phyloP scores from a whole-genome alignment of 371 early-diverging fungal genomes.

The Gilbertella persicaria region DNA sequence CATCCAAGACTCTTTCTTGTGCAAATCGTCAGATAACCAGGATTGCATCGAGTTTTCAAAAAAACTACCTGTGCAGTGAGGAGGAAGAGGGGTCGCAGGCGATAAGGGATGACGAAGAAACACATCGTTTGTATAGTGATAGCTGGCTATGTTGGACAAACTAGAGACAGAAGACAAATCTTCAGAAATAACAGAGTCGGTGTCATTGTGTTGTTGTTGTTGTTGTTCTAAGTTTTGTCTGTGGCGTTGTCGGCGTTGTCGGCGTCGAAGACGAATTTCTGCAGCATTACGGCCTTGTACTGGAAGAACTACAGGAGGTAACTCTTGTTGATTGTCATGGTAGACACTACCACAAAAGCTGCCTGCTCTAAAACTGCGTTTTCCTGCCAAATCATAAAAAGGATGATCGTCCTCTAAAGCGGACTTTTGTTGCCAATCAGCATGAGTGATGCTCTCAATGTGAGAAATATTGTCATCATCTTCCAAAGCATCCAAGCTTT shows the following conservation, averaged over 20 bases:
- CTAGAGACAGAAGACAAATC: slow-evolving; percentile 15
- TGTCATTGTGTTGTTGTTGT: not conserved
- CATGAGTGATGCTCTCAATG: slow-evolving; percentile 7
- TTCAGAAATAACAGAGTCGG: slow-evolving; percentile 12
- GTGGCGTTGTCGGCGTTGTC: slow-evolving; percentile 16
- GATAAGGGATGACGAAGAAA: slow-evolving; percentile 28
- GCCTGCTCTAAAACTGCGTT: slow-evolving; percentile 21
- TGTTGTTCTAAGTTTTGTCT: slow-evolving; percentile 13
- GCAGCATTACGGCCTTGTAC: not conserved
- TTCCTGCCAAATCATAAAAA: slow-evolving; percentile 28
- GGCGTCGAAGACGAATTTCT: slow-evolving; percentile 17
- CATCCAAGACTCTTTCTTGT: not conserved
- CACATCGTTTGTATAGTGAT: slow-evolving; percentile 1
- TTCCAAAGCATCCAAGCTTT: slow-evolving; percentile 1
- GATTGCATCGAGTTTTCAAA: slow-evolving; percentile 13
- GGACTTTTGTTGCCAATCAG: not conserved
- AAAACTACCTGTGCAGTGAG: not conserved
- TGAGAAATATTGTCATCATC: slow-evolving; percentile 11
- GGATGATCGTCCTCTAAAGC: slow-evolving; percentile 16
- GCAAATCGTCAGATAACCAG: slow-evolving; percentile 10
- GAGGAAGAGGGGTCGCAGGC: slow-evolving; percentile 6
- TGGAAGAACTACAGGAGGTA: slow-evolving; percentile 4
- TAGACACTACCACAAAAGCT: slow-evolving; percentile 32
- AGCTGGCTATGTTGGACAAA: slow-evolving; percentile 5
- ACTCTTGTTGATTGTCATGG: slow-evolving; percentile 8